Percentiles rank a stretch among this genome's conserved stretches.
These are phyloP conservation scores for Dalbergia oliveri DNA, from an alignment of 306 rosid genomes.

Conservation along the genomic window DNA sequence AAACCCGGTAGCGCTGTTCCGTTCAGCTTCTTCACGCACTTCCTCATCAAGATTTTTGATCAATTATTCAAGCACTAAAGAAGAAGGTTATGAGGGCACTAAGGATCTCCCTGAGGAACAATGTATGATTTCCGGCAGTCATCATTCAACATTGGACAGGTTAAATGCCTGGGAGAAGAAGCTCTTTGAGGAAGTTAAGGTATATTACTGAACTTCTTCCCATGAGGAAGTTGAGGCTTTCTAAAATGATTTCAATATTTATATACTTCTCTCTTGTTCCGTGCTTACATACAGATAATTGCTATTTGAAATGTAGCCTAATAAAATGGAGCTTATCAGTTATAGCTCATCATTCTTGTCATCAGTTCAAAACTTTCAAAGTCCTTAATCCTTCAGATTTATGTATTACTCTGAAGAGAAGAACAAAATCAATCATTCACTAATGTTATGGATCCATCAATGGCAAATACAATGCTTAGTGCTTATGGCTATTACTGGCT, in stretches of 20 bases:
- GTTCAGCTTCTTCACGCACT: slow-evolving; percentile 79
- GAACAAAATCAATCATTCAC: slow-evolving; percentile 1
- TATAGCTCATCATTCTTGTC: background rate
- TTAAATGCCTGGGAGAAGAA: slow-evolving; percentile 89
- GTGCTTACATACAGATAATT: slow-evolving; percentile 21
- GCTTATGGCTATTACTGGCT: slow-evolving; percentile 13
- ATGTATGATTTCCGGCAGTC: slow-evolving; percentile 64
- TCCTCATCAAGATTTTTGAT: slow-evolving; percentile 68
- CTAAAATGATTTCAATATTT: background rate
- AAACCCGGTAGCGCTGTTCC: slow-evolving; percentile 85
- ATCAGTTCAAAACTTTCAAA: background rate
- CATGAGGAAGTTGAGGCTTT: slow-evolving; percentile 3
- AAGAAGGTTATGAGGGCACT: slow-evolving; percentile 59
- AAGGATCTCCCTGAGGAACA: slow-evolving; percentile 63
- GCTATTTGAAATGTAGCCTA: slow-evolving; percentile 16
- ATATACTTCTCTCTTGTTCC: slow-evolving; percentile 9
- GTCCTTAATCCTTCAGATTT: background rate
- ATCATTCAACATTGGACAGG: slow-evolving; percentile 82
- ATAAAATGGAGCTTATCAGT: background rate
- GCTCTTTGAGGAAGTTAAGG: slow-evolving; percentile 86
- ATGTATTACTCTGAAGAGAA: background rate
- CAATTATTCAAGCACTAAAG: slow-evolving; percentile 56
- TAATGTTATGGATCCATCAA: background rate
- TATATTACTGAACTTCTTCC: slow-evolving; percentile 43
- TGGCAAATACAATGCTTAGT: background rate